Evolutionary conservation across 768 basidiomycete species (phyloP), one percentile per base, ranked within the genome.

Genomic region (Kockovaella imperatae): DNA sequence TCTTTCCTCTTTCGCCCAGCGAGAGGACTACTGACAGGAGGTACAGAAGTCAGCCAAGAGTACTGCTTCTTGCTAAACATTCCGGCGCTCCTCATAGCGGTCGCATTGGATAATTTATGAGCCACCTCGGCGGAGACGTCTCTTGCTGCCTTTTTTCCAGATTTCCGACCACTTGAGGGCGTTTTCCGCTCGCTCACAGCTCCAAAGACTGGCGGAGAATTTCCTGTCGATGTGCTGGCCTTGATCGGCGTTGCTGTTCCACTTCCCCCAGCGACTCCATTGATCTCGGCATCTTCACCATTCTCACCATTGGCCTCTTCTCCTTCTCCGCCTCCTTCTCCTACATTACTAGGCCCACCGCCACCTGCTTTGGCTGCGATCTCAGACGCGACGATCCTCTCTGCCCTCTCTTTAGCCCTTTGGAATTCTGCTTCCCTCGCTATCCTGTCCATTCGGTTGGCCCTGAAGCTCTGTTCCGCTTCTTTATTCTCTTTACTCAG

Each of bases 21-120:
- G 24, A 66, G 36, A 0, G 60, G 60, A 53, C 56, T 58, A 23
- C 50, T 50, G 24, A 66, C 48, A 8, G 34, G 42, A 11, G 61
- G 60, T 18, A 49, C 52, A 35, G 49, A 58, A 14, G 48, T 53
- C 60, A 66, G 45, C 64, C 64, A 66, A 34, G 49, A 36, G 36
- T 66, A 66, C 42, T 60, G 57, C 44, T 59, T 54, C 20, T 51
- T 55, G 23, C 20, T 7, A 28, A 28, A 42, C 45, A 52, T 49
- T 6, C 64, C 64, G 6, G 54, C 52, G 15, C 35, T 41, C 28
- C 58, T 40, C 53, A 66, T 60, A 3, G 64, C 60, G 7, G 56
- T 60, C 13, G 59, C 49, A 41, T 66, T 66, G 3, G 54, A 51
- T 56, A 62, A 56, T 47, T 60, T 62, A 32, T 56, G 52, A 8